phyloP scores from a whole-genome alignment of 345 rosid genomes.

The Corymbia maculata region DNA sequence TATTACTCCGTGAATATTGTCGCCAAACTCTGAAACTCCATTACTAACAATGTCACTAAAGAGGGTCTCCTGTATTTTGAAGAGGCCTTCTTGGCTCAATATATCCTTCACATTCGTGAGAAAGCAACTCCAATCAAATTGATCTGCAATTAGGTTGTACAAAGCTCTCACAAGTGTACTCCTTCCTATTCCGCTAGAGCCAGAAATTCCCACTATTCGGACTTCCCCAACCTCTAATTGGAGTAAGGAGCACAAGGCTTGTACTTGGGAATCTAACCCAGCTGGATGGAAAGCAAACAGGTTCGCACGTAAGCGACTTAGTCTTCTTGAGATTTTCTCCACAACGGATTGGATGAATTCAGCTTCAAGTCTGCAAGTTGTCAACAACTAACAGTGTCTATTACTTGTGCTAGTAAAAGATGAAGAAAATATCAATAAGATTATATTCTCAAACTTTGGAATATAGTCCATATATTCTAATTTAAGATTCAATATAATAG shows the following conservation, averaged over 20 bases:
- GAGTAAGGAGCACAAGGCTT: not conserved
- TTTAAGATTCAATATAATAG: not conserved
- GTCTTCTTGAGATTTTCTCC: not conserved
- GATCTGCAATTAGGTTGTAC: not conserved
- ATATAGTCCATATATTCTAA: not conserved
- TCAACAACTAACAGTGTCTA: not conserved
- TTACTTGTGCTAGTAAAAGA: too few relatives aligned
- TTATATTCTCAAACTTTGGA: not conserved
- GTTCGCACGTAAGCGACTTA: not conserved
- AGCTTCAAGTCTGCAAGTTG: not conserved
- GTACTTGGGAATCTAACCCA: not conserved
- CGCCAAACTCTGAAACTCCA: not conserved
- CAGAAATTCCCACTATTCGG: accelerated
- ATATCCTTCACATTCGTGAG: not conserved
- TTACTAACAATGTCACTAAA: not conserved
- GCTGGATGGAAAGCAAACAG: not conserved
- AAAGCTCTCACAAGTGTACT: not conserved
- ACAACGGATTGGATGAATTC: not conserved
- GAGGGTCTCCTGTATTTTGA: not conserved
- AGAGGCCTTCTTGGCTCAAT: not conserved
- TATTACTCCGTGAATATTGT: not conserved
- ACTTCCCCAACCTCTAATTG: not conserved
- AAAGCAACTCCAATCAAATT: not conserved
- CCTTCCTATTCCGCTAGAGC: not conserved
- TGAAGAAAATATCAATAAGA: too few relatives aligned